Evolutionary conservation across 495 filamentous ascomycete genomes (phyloP).

Genomic region (Eremomyces bilateralis): DNA sequence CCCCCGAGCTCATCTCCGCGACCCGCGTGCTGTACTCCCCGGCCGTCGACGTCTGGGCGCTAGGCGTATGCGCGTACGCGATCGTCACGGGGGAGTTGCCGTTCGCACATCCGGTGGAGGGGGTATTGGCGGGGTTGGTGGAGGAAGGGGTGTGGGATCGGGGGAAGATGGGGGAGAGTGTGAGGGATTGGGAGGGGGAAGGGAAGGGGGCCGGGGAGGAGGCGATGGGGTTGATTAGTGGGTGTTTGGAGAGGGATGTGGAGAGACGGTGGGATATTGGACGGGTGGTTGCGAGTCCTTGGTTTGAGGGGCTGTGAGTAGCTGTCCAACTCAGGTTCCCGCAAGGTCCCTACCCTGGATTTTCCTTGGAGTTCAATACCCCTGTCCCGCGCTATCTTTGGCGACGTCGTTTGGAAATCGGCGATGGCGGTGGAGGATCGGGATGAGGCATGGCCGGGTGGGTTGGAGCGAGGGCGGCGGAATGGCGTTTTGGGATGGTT

Average conservation of each 20-base stretch:
- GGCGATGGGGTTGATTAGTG: slow-evolving; percentile 17
- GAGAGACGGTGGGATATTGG: slow-evolving; percentile 16
- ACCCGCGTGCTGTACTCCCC: slow-evolving; percentile 24
- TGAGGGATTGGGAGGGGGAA: slow-evolving; percentile 8
- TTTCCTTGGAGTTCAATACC: too few relatives aligned
- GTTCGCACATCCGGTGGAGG: slow-evolving; percentile 38
- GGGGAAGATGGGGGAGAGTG: slow-evolving; percentile 21
- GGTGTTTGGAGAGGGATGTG: slow-evolving; percentile 20
- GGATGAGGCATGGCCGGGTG: too few relatives aligned
- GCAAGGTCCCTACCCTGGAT: too few relatives aligned
- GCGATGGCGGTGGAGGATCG: too few relatives aligned
- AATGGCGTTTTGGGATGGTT: too few relatives aligned
- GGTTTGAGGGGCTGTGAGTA: slow-evolving; percentile 25
- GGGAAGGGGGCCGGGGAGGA: slow-evolving; percentile 6
- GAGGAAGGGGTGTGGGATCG: slow-evolving; percentile 37
- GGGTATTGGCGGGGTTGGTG: slow-evolving; percentile 38
- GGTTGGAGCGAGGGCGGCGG: too few relatives aligned
- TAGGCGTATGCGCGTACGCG: slow-evolving; percentile 42
- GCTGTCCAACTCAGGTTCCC: too few relatives aligned
- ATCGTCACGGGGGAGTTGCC: slow-evolving; percentile 44
- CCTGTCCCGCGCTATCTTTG: too few relatives aligned
- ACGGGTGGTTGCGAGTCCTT: slow-evolving; percentile 29
- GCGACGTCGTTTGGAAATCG: too few relatives aligned
- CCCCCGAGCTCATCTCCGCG: slow-evolving; percentile 34
- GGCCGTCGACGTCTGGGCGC: slow-evolving; percentile 52